A percentile compares a stretch with the other conserved stretches of the same genome.
phyloP scores from a whole-genome alignment of 495 filamentous ascomycete genomes.

The Tuber melanosporum region DNA sequence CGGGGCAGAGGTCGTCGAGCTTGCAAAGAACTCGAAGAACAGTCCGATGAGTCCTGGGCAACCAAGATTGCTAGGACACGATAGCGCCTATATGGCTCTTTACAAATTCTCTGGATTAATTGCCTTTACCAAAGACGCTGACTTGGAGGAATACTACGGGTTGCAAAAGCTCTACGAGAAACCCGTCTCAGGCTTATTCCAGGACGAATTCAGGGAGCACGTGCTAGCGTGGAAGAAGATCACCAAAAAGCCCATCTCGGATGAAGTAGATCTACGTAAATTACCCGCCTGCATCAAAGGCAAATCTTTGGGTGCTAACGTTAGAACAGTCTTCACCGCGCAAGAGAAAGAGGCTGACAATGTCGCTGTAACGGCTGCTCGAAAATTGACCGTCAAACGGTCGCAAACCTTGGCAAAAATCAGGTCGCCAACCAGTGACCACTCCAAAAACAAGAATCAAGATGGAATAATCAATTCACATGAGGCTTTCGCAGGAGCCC shows the following conservation, averaged over 20 bases:
- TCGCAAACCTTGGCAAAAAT: constrained; percentile 73
- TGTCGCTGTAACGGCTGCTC: constrained; percentile 65
- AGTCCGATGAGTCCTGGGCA: constrained; percentile 13
- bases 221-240: constrained; percentile 73
- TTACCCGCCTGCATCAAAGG: neutral
- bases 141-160: constrained; percentile 69
- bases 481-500: constrained; percentile 73
- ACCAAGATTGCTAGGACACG: constrained; percentile 42
- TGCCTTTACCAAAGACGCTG: constrained; percentile 78
- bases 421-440: constrained; percentile 60
- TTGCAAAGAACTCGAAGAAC: constrained; percentile 39
- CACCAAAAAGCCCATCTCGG: constrained; percentile 67
- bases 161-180: constrained; percentile 73
- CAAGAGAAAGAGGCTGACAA: constrained; percentile 72
- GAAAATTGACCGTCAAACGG: constrained; percentile 88
- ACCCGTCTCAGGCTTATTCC: constrained; percentile 66
- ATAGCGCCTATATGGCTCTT: constrained; percentile 53
- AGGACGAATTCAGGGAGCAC: constrained; percentile 74
- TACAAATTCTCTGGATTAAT: constrained; percentile 82
- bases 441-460: constrained; percentile 60
- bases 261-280: constrained; percentile 66
- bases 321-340: constrained; percentile 60
- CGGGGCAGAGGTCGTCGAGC: constrained; percentile 57
- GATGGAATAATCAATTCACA: constrained; percentile 64
- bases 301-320: constrained; percentile 4